A percentile compares a stretch with the other conserved stretches of the same genome.
phyloP scores from a whole-genome alignment of 495 filamentous ascomycete species.

The Hypoxylon perforatum region DNA sequence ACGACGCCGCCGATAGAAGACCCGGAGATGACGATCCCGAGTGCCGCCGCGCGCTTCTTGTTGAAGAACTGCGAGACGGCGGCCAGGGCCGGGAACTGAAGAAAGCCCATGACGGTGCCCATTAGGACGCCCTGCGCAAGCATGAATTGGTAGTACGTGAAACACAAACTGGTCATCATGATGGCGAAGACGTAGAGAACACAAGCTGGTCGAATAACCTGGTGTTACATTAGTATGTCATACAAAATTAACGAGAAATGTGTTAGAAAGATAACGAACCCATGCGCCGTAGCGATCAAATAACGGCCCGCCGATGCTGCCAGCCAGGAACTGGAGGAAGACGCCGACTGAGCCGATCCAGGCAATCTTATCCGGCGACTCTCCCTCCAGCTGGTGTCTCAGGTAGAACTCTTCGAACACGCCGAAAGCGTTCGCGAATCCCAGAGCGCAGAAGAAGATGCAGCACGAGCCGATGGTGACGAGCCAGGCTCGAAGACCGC shows the following conservation, averaged over 20 bases:
- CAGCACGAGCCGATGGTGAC: conserved; percentile 41
- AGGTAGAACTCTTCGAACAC: conserved; percentile 72
- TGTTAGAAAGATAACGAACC: conserved; percentile 40
- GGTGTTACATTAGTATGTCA: conserved; percentile 12
- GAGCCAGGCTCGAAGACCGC: conserved; percentile 51
- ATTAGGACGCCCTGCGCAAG: conserved; percentile 69
- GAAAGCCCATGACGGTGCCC: conserved; percentile 61
- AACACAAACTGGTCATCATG: conserved; percentile 70
- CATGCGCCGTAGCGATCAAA: conserved; percentile 63
- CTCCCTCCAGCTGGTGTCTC: conserved; percentile 56
- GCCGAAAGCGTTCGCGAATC: conserved; percentile 73
- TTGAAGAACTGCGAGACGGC: conserved; percentile 67
- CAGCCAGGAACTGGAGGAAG: conserved; percentile 62
- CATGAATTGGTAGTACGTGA: conserved; percentile 70
- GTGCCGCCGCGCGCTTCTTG: conserved; percentile 61
- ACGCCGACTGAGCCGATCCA: conserved; percentile 69
- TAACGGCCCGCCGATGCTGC: conserved; percentile 59
- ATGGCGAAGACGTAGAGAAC: conserved; percentile 52
- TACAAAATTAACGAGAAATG: neutral
- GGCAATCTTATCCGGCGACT: conserved; percentile 63
- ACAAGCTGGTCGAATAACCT: conserved; percentile 55
- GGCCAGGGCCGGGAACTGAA: conserved; percentile 63
- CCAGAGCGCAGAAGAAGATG: conserved; percentile 65
- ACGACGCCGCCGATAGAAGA: conserved; percentile 68
- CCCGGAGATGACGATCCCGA: conserved; percentile 66